Conservation (phyloP, 441 rosid species). For the Aquilaria agallochum region DNA sequence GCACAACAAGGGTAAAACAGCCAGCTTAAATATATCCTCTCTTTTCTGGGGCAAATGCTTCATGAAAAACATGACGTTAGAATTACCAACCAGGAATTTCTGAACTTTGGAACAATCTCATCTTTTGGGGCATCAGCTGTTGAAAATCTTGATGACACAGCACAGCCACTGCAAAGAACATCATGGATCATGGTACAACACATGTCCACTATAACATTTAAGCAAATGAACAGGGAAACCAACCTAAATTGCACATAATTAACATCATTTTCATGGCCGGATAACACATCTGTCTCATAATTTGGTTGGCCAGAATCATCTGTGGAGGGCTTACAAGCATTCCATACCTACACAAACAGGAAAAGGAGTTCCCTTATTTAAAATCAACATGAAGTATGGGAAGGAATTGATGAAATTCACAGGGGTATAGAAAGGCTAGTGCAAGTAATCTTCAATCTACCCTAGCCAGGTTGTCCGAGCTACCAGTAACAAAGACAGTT, state of each 20-base stretch:
- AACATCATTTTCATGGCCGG: slow-evolving; percentile 99
- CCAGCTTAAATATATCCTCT: slow-evolving; percentile 1
- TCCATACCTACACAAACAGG: slow-evolving; percentile 79
- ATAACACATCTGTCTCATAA: slow-evolving; percentile 90
- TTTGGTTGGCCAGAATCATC: slow-evolving; percentile 76
- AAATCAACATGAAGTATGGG: slow-evolving; percentile 1
- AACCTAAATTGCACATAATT: slow-evolving; percentile 99
- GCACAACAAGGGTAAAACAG: slow-evolving; percentile 6
- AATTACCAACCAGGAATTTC: slow-evolving; percentile 73
- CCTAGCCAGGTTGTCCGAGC: slow-evolving; percentile 98
- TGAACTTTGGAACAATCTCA: slow-evolving; percentile 84
- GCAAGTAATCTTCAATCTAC: slow-evolving; percentile 35
- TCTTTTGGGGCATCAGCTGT: slow-evolving; percentile 67
- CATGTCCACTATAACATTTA: background rate
- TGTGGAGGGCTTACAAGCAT: slow-evolving; percentile 65
- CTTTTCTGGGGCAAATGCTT: too few relatives aligned
- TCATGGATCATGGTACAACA: background rate
- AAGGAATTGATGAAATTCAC: background rate
- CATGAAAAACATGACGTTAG: background rate
- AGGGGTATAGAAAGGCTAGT: slow-evolving; percentile 1
- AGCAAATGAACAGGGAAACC: slow-evolving; percentile 20
- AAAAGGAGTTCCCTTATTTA: slow-evolving; percentile 5
- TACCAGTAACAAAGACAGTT: slow-evolving; percentile 97
- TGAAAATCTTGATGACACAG: slow-evolving; percentile 75
- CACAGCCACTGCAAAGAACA: slow-evolving; percentile 83